phyloP scores from a whole-genome alignment of 208 protist species.

The Trichomonas gallinae region DNA sequence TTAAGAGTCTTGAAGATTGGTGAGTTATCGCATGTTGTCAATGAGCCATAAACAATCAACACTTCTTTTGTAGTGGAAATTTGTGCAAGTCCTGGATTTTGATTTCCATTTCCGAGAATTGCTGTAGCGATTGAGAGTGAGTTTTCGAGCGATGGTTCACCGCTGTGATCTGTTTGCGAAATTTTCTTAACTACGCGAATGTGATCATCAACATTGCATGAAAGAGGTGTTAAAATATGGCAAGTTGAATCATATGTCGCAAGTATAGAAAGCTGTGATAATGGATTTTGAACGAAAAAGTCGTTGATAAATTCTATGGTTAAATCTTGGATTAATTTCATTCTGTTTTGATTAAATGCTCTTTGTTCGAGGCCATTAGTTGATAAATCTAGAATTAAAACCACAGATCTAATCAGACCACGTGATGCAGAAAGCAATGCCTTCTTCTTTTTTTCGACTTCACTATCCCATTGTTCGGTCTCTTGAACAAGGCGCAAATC shows the following conservation, averaged over 20 bases:
- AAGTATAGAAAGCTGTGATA: background rate
- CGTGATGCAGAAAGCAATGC: background rate
- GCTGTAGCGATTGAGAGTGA: background rate
- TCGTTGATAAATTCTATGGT: background rate
- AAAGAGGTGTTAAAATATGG: background rate
- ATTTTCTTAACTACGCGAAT: background rate
- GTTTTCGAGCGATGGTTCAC: background rate
- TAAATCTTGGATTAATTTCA: background rate
- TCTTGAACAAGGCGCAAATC: background rate
- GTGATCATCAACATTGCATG: background rate
- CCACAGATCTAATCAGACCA: background rate
- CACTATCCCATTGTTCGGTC: background rate
- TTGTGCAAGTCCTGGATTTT: background rate
- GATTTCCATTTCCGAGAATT: background rate
- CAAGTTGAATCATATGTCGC: background rate
- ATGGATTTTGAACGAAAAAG: slow-evolving; percentile 13
- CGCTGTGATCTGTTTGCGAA: background rate
- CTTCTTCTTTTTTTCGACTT: background rate
- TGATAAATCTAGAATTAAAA: slow-evolving; percentile 10
- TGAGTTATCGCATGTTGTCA: background rate
- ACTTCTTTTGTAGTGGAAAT: background rate
- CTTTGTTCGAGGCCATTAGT: background rate
- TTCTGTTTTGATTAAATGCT: background rate
- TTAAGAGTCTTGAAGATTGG: background rate
- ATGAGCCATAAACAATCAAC: background rate